Conservation (phyloP, 495 filamentous ascomycete genomes). For the Tuber indicum region DNA sequence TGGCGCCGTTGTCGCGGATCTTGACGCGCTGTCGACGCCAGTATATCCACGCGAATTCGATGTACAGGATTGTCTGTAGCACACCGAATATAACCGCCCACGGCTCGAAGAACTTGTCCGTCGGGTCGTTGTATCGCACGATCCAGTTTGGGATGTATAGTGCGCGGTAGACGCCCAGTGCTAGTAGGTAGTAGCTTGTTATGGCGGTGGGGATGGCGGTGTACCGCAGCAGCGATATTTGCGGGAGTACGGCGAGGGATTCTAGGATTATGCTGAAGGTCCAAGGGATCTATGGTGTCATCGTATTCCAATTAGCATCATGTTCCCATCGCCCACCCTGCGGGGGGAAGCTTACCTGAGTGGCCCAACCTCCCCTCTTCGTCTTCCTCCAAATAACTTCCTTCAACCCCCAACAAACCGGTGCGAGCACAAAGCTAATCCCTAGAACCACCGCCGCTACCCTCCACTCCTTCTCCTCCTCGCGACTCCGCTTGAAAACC, state of each 20-base stretch:
- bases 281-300: slow-evolving; percentile 57
- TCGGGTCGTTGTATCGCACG: slow-evolving; percentile 53
- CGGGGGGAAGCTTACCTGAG: background rate
- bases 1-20: slow-evolving; percentile 70
- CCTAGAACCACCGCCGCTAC: slow-evolving; percentile 58
- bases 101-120: slow-evolving; percentile 58
- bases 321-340: background rate
- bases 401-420: slow-evolving; percentile 50
- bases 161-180: slow-evolving; percentile 80
- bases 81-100: slow-evolving; percentile 76
- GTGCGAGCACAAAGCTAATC: slow-evolving; percentile 57
- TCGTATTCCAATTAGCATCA: slow-evolving; percentile 15
- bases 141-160: slow-evolving; percentile 95
- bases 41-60: slow-evolving; percentile 97
- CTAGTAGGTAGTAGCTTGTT: slow-evolving; percentile 85
- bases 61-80: slow-evolving; percentile 81
- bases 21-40: slow-evolving; percentile 89
- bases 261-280: slow-evolving; percentile 86
- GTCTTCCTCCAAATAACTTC: slow-evolving; percentile 26
- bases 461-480: slow-evolving; percentile 87
- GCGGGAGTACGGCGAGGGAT: slow-evolving; percentile 81
- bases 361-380: background rate
- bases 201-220: slow-evolving; percentile 94
- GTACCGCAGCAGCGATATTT: slow-evolving; percentile 83
- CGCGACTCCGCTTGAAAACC: slow-evolving; percentile 77